Evolutionary conservation across 176 grass and related monocot genomes (phyloP).

Genomic region (Stipa capillata): DNA sequence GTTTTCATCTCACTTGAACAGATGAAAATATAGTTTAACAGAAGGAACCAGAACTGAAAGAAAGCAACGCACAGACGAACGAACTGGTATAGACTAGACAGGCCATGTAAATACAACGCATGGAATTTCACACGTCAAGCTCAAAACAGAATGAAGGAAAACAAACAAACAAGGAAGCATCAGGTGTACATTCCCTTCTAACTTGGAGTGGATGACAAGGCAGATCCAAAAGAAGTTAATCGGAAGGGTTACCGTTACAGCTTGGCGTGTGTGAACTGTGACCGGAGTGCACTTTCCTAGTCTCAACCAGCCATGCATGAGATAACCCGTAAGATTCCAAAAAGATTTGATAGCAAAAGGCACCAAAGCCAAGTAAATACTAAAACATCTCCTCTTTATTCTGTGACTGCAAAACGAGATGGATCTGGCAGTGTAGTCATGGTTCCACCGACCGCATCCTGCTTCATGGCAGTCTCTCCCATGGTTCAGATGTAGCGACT

Average conservation of each 20-base stretch:
- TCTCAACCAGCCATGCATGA: not conserved
- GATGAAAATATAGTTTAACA: too few species aligned
- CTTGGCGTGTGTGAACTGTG: not conserved
- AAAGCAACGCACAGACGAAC: too few species aligned
- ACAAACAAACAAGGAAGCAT: not conserved
- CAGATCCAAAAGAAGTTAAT: not conserved
- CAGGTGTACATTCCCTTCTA: not conserved
- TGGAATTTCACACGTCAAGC: not conserved
- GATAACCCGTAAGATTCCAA: not conserved
- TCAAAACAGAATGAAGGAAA: not conserved
- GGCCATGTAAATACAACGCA: too few species aligned
- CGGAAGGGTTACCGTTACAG: not conserved
- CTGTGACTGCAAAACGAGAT: not conserved
- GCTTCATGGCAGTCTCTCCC: not conserved
- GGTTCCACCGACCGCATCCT: not conserved
- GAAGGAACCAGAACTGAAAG: too few species aligned
- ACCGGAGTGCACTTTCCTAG: not conserved
- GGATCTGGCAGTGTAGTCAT: not conserved
- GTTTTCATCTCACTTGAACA: too few species aligned
- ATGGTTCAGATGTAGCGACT: not conserved
- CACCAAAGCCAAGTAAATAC: not conserved
- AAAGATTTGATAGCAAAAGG: not conserved
- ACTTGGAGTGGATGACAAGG: not conserved
- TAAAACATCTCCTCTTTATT: conserved; percentile 24
- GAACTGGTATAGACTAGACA: too few species aligned